phyloP scores from a whole-genome alignment of 345 rosid species.

The Bruguiera parviflora region DNA sequence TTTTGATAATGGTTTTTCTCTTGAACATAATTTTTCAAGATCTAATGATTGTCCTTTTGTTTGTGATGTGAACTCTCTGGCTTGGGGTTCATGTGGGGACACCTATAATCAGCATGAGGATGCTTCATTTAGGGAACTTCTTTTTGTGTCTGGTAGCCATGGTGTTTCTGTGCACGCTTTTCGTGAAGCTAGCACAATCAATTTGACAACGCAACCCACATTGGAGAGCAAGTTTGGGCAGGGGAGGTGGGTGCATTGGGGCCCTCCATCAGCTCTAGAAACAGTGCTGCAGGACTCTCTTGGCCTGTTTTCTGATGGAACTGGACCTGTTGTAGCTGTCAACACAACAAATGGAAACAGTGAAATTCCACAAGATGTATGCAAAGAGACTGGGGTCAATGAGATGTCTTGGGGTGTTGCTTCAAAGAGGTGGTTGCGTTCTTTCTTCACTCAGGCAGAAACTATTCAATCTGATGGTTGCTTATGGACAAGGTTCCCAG shows the following conservation, averaged over 20 bases:
- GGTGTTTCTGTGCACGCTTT: conserved; percentile 88
- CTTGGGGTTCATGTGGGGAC: conserved; percentile 91
- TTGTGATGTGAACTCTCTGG: conserved; percentile 69
- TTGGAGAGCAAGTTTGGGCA: conserved; percentile 42
- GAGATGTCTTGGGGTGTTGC: conserved; percentile 30
- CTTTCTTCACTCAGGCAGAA: conserved; percentile 63
- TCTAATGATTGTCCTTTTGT: conserved; percentile 47
- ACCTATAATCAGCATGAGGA: conserved; percentile 56
- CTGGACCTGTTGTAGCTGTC: conserved; percentile 24
- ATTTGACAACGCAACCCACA: conserved; percentile 22
- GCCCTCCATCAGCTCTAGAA: conserved; percentile 46
- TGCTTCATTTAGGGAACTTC: conserved; percentile 65
- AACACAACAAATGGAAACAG: conserved; percentile 19
- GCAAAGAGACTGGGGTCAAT: conserved; percentile 25
- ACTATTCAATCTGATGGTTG: conserved; percentile 54
- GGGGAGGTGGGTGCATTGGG: conserved; percentile 96
- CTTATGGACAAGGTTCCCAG: conserved; percentile 65
- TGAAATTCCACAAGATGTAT: conserved; percentile 16
- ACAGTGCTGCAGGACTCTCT: conserved; percentile 20
- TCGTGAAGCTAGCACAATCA: conserved; percentile 36
- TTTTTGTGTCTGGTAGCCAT: conserved; percentile 64
- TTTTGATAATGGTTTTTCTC: conserved; percentile 40
- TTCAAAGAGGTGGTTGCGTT: conserved; percentile 73
- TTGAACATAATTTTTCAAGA: conserved; percentile 31
- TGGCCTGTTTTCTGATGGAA: conserved; percentile 28